Percentiles rank a stretch among this genome's conserved stretches.
phyloP scores from a whole-genome alignment of 768 basidiomycete genomes.

The Hypholoma sublateritium region DNA sequence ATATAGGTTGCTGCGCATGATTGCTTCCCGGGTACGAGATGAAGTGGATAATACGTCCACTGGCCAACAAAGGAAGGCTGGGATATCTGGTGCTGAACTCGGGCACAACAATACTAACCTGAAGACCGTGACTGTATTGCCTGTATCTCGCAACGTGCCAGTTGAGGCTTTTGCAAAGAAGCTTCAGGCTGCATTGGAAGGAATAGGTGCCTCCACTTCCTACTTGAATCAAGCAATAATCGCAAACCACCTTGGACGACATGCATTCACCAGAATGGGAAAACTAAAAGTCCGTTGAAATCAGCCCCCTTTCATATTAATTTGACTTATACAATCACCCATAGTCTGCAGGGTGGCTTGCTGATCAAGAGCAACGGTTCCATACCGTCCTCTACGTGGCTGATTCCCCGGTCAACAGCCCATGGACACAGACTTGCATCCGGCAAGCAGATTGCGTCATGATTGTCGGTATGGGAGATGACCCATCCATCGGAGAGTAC shows the following conservation, averaged over 20 bases:
- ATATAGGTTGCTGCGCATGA: conserved; percentile 74
- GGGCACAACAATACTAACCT: conserved; percentile 82
- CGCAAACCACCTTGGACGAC: conserved; percentile 87
- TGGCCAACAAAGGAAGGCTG: conserved; percentile 37
- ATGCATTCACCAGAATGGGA: conserved; percentile 95
- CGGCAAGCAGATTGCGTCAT: conserved; percentile 95
- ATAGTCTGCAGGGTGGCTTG: conserved; percentile 75
- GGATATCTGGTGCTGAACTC: conserved; percentile 56
- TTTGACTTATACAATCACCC: neutral
- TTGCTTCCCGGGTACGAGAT: conserved; percentile 87
- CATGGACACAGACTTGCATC: conserved; percentile 98
- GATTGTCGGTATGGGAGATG: conserved; percentile 93
- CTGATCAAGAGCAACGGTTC: conserved; percentile 93
- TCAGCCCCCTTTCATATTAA: neutral
- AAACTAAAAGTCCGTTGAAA: conserved; percentile 77
- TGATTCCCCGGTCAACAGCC: conserved; percentile 90
- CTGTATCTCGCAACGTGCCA: conserved; percentile 84
- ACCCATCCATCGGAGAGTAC: conserved; percentile 89
- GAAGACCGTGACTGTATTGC: conserved; percentile 93
- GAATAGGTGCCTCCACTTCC: conserved; percentile 90
- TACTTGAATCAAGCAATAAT: conserved; percentile 94
- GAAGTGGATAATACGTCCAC: conserved; percentile 69
- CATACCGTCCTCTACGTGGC: conserved; percentile 94
- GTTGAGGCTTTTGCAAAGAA: conserved; percentile 89
- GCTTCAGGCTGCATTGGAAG: conserved; percentile 83